Evolutionary conservation across 2,329 filamentous ascomycete genomes (phyloP).

Genomic region (Sarocladiaceae sp.): DNA sequence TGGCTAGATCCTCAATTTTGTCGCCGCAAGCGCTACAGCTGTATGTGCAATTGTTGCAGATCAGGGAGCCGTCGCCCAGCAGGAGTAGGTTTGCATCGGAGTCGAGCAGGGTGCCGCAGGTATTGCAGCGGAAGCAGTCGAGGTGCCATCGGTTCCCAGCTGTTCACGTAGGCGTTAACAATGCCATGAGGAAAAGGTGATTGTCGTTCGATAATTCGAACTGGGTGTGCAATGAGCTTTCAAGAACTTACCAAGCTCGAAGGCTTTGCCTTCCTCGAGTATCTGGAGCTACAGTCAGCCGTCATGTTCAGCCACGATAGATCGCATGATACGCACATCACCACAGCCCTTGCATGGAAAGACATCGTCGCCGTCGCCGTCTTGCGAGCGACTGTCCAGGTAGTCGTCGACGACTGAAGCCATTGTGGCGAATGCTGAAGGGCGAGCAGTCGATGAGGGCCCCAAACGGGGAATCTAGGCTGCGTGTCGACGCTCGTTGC

Average conservation of each 20-base stretch:
- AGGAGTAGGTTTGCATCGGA: conserved; percentile 96
- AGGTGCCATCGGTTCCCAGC: conserved; percentile 98
- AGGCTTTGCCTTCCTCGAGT: conserved; percentile 96
- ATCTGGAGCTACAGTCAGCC: conserved; percentile 55
- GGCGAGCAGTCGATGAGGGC: not conserved
- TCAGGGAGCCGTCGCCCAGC: conserved; percentile 93
- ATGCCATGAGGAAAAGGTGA: not conserved
- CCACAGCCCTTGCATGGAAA: conserved; percentile 92
- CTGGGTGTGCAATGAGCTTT: no score
- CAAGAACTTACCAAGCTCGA: conserved; percentile 85
- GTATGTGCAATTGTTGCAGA: conserved; percentile 99
- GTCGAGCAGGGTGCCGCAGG: conserved; percentile 90
- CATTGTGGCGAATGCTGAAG: conserved; percentile 27
- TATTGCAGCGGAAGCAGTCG: conserved; percentile 97
- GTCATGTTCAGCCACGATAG: no score
- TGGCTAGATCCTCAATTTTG: conserved; percentile 97
- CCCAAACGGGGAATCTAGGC: not conserved
- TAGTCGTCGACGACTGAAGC: conserved; percentile 55
- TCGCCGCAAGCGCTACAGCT: conserved; percentile 95
- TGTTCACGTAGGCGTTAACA: no score
- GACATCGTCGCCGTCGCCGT: conserved; percentile 64
- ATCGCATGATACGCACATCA: conserved; percentile 67
- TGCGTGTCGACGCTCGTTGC: conserved; percentile 3
- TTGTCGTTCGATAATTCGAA: no score
- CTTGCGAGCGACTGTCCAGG: conserved; percentile 57